phyloP scores from a whole-genome alignment of 176 grass and related monocot genomes.

The Carex cristatella region DNA sequence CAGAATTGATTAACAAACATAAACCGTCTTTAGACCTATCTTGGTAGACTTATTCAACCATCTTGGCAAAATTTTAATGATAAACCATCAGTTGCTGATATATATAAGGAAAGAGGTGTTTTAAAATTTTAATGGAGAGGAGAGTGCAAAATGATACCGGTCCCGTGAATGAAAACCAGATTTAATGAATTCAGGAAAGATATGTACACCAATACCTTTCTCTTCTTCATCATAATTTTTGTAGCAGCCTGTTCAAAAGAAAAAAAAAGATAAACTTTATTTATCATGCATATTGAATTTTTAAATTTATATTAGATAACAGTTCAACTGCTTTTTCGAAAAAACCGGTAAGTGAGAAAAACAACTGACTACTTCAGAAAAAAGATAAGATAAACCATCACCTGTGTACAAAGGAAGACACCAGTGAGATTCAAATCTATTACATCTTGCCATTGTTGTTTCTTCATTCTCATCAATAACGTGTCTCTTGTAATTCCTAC shows the following conservation, averaged over 20 bases:
- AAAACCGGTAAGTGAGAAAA: not conserved
- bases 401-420: constrained; percentile 94
- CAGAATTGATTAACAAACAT: constrained; percentile 12
- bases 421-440: constrained; percentile 97
- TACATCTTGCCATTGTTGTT: constrained; percentile 98
- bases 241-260: constrained; percentile 73
- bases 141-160: not conserved
- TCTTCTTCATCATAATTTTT: constrained; percentile 99
- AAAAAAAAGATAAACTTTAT: not conserved
- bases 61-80: not conserved
- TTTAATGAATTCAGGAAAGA: not conserved
- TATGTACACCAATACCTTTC: constrained; percentile 43
- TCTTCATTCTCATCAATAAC: constrained; percentile 99
- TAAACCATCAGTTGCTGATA: not conserved
- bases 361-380: not conserved
- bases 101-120: not conserved
- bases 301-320: constrained; percentile 19
- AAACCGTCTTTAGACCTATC: not conserved
- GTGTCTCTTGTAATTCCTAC: constrained; percentile 91
- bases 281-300: not conserved
- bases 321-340: not conserved
- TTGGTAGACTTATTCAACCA: not conserved
- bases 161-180: not conserved
- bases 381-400: constrained; percentile 14
- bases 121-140: not conserved